Evolutionary conservation across 306 rosid genomes (phyloP), one percentile per base, ranked within the genome.

Genomic region (Vicia villosa): DNA sequence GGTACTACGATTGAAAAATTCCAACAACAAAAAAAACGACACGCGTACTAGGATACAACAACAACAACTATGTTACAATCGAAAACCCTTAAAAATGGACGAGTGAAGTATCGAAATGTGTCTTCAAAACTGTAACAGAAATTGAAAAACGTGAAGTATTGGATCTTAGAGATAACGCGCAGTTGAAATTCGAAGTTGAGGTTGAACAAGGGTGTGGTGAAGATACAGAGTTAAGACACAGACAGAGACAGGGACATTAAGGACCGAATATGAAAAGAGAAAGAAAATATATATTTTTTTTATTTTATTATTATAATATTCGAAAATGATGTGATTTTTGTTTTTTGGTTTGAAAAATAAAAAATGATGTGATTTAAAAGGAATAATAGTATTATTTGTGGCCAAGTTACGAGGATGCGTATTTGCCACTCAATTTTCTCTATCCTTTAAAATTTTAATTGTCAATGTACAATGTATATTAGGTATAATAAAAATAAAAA

Each of bases 61-160:
- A n/a, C n/a, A 16, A 74, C 60, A 16, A 77, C 60, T 30, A 26
- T 12, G 57, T 42, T 55, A 59, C 50, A 85, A 75, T 74, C 70
- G 22, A 71, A 57, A 65, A 72, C 34, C 59, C 58, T 34, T 1
- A 54, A 67, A 52, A 46, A 20, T 2, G n/a, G 20, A 21, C 37
- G 71, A 70, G 70, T 80, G 80, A 84, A 69, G 85, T 76, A 51
- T 77, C 86, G 60, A 83, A 86, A 82, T 72, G 86, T 56, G 73
- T 78, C 22, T 65, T 16, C 73, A 66, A 63, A 74, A 16, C 69
- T 20, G 66, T 6, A 34, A 34, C 38, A 70, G 50, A 57, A 78
- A 71, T 17, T 52, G 60, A 22, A 42, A 56, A 26, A 38, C 17
- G 74, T 60, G 21, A 26, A 30, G 69, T 79, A 78, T 68, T 60